Evolutionary conservation across 2,329 filamentous ascomycete genomes (phyloP).

Genomic region (Cyphellophora europaea): DNA sequence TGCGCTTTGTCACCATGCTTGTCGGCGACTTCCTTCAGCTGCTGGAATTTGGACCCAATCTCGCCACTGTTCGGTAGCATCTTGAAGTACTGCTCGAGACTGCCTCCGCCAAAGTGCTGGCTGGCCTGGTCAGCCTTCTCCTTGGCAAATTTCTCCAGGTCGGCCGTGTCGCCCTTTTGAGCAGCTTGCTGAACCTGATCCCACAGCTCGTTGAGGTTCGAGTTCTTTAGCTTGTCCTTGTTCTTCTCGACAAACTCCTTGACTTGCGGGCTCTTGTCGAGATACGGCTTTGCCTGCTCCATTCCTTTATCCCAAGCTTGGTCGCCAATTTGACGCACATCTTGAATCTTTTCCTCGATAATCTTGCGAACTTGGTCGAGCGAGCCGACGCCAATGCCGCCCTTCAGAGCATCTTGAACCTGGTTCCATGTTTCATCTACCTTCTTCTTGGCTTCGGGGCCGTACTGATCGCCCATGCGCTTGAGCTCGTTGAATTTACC

Average conservation of each 20-base stretch:
- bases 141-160: constrained; percentile 65
- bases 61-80: constrained; percentile 56
- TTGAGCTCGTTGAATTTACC: constrained; percentile 60
- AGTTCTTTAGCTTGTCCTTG: constrained; percentile 55
- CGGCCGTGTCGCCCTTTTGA: constrained; percentile 73
- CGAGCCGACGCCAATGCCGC: constrained; percentile 47
- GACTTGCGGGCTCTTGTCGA: constrained; percentile 68
- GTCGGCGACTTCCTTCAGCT: constrained; percentile 55
- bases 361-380: constrained; percentile 49
- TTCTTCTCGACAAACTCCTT: constrained; percentile 67
- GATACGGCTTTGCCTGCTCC: constrained; percentile 60
- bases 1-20: constrained; percentile 63
- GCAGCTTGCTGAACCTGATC: constrained; percentile 59
- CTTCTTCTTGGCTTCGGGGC: constrained; percentile 68
- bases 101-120: constrained; percentile 27
- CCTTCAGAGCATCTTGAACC: constrained; percentile 53
- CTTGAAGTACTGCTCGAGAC: constrained; percentile 54
- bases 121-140: constrained; percentile 47
- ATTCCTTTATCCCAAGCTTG: constrained; percentile 63
- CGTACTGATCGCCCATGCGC: constrained; percentile 58
- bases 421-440: constrained; percentile 63
- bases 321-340: constrained; percentile 59
- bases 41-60: constrained; percentile 56
- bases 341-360: constrained; percentile 60
- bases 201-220: constrained; percentile 56